Evolutionary conservation across 1,139 yeast genomes (phyloP), one percentile per base, ranked within the genome.

Genomic region (Kurtzmaniella quercitrusa): DNA sequence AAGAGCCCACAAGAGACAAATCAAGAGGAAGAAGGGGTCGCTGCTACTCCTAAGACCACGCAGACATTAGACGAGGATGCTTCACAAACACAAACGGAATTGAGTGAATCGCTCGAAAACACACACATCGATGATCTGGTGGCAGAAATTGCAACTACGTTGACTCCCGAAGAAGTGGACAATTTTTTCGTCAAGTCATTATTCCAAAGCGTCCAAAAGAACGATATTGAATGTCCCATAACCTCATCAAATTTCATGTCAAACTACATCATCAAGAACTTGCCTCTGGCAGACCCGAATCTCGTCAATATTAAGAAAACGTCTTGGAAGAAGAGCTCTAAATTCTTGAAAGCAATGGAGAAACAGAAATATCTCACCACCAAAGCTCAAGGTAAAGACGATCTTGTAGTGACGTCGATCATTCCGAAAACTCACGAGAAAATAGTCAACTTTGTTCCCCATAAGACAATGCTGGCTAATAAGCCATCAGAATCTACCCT

Each of bases 301-400:
- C 72, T 71, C 39, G 77, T 88, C 38, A 81, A 77, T 47, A 77
- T 93, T 55, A 91, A 90, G 62, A 84, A 81, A 55, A 83, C 96
- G 0, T 79, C 91, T 2, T 91, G 95, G 95, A 90, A 86, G 60
- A 93, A 93, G 58, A 81, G 94, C 1, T 76, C 91, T 17, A 91
- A 90, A 61, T 89, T 82, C 55, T 67, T 91, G 45, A 91, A 89
- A 57, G 82, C 85, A 4, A 88, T 90, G 83, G 95, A 86, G 50
- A 91, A 89, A 57, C 73, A 75, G 41, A 79, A 80, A 1, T 77
- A 83, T 46, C 51, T 88, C 23, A 77, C 77, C 44, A 63, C 82
- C 14, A 87, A 88, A 53, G 95, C 93, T 10, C 85, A 88, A 54
- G 81, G 75, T 48, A 85, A 75, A 18, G 94, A 91, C 48, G 95